A percentile compares a stretch with the other conserved stretches of the same genome.
Conservation (phyloP, 2,329 filamentous ascomycete species). For the Colletotrichum sojae region DNA sequence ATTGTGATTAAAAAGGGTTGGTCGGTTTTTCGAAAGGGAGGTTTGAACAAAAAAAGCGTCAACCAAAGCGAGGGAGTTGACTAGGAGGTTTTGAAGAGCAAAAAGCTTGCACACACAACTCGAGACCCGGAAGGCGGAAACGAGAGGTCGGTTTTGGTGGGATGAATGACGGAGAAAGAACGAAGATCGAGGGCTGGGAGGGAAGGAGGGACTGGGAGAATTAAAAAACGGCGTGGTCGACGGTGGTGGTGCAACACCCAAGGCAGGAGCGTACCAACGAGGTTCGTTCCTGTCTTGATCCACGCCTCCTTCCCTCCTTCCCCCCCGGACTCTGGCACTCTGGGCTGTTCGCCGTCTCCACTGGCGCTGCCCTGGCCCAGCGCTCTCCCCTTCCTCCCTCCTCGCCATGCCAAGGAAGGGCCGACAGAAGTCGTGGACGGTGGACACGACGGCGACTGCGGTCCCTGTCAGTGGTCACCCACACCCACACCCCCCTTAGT, state of each 20-base stretch:
- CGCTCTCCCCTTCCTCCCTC: conserved; percentile 11
- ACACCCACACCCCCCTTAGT: not conserved
- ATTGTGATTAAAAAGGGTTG: conserved; percentile 39
- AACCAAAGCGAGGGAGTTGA: conserved; percentile 43
- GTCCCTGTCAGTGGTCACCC: not conserved
- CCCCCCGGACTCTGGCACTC: conserved; percentile 21
- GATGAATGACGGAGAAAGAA: conserved; percentile 29
- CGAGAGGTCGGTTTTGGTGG: conserved; percentile 30
- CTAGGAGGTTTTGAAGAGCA: conserved; percentile 26
- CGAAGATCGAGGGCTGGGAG: conserved; percentile 13
- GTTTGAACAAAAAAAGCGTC: conserved; percentile 29
- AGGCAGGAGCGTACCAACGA: conserved; percentile 6
- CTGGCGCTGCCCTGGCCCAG: conserved; percentile 27
- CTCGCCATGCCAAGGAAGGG: conserved; percentile 35
- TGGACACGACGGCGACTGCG: conserved; percentile 8
- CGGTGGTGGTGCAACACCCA: conserved; percentile 29
- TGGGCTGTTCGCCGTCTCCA: not conserved
- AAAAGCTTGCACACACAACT: conserved; percentile 26
- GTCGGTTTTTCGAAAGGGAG: conserved; percentile 34
- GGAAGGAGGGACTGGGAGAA: conserved; percentile 35
- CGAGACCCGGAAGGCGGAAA: conserved; percentile 32
- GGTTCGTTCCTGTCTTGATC: not conserved
- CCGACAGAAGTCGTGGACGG: conserved; percentile 39
- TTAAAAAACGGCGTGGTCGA: conserved; percentile 39
- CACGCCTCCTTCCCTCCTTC: not conserved